Evolutionary conservation across 352 stramenopile genomes (phyloP).

Genomic region (Pythium periplocum): DNA sequence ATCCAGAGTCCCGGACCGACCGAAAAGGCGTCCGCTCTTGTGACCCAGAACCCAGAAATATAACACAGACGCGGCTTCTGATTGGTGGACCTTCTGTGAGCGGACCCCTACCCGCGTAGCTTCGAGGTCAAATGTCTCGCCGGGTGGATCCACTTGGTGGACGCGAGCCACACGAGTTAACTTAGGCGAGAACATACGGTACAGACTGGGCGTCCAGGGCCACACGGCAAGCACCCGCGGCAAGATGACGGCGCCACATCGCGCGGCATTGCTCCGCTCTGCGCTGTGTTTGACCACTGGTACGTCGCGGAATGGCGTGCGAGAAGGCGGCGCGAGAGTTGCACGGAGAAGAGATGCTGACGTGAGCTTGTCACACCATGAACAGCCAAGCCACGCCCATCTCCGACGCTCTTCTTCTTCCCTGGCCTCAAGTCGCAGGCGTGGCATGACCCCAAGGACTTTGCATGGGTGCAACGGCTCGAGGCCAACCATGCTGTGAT

Average conservation of each 20-base stretch:
- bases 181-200: constrained; percentile 4
- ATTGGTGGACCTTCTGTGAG: too few species aligned
- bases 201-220: too few species aligned
- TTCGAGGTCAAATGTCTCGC: too few species aligned
- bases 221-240: too few species aligned
- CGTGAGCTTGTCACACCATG: not conserved
- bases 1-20: too few species aligned
- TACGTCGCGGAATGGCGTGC: constrained; percentile 9
- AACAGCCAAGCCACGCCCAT: constrained; percentile 65
- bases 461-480: constrained; percentile 48
- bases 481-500: constrained; percentile 58
- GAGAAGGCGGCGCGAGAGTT: too few species aligned
- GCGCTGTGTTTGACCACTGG: constrained; percentile 75
- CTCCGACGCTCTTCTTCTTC: constrained; percentile 79
- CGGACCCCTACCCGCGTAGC: too few species aligned
- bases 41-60: too few species aligned
- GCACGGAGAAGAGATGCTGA: too few species aligned
- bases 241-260: constrained; percentile 29
- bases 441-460: constrained; percentile 58
- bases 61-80: too few species aligned
- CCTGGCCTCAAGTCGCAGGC: constrained; percentile 54
- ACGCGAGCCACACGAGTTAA: not conserved
- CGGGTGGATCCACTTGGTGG: too few species aligned
- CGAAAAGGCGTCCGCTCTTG: too few species aligned
- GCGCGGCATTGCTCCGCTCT: constrained; percentile 62